Conservation (phyloP, 2,329 filamentous ascomycete species). For the Aspergillus flavus region DNA sequence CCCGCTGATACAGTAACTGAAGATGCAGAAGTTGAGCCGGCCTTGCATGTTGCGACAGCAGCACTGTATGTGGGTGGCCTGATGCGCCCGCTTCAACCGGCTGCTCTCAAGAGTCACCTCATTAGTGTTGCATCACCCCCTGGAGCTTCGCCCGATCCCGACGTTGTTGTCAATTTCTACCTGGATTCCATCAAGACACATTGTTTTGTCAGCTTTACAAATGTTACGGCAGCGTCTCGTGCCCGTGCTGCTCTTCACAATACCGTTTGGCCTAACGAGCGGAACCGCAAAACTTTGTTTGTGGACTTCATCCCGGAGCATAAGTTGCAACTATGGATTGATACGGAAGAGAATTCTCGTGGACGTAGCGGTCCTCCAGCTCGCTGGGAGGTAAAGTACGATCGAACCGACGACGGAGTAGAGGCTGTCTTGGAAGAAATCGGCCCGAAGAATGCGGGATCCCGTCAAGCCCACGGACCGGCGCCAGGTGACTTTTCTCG, state of each 20-base stretch:
- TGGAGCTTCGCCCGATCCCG: conserved; percentile 52
- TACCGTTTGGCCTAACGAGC: conserved; percentile 83
- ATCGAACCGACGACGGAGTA: conserved; percentile 58
- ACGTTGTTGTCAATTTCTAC: conserved; percentile 69
- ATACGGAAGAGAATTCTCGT: conserved; percentile 61
- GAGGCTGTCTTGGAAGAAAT: conserved; percentile 60
- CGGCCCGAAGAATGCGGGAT: conserved; percentile 26
- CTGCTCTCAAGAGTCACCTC: conserved; percentile 69
- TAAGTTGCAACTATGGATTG: conserved; percentile 73
- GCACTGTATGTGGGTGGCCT: conserved; percentile 89
- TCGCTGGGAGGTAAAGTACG: conserved; percentile 75
- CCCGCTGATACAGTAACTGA: conserved; percentile 30
- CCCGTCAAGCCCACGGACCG: conserved; percentile 16
- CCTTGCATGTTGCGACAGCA: conserved; percentile 71
- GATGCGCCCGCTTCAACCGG: conserved; percentile 78
- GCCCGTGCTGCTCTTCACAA: conserved; percentile 77
- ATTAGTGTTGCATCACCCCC: conserved; percentile 66
- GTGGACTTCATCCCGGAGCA: conserved; percentile 87
- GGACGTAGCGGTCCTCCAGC: conserved; percentile 48
- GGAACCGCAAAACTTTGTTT: conserved; percentile 79
- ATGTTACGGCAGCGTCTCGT: conserved; percentile 70
- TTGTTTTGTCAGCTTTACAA: conserved; percentile 75
- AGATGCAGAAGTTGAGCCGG: conserved; percentile 53
- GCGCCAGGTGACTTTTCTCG: conserved; percentile 22
- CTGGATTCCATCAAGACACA: conserved; percentile 87